These are phyloP conservation scores for Astraeus odoratus DNA, from an alignment of 768 basidiomycete species.

Conservation along the genomic window DNA sequence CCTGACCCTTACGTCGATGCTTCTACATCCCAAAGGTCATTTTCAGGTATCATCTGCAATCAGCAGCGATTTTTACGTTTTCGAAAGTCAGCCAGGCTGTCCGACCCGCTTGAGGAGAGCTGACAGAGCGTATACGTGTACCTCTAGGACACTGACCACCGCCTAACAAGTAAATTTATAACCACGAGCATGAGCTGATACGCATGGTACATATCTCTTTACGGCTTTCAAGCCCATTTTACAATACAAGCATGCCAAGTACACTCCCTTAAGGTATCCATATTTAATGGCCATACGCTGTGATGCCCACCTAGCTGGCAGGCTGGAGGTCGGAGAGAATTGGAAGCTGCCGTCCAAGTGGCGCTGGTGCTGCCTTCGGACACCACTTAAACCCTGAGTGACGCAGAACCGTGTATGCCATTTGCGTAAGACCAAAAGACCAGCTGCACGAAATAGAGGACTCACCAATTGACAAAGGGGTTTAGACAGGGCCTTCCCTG, in stretches of 20 bases:
- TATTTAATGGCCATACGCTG: constrained; percentile 4
- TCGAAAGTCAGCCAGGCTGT: not conserved
- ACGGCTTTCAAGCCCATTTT: constrained; percentile 7
- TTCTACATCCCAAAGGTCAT: not conserved
- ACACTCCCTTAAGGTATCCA: constrained; percentile 3
- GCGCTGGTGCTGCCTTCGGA: too few species aligned
- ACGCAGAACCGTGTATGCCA: constrained; percentile 8
- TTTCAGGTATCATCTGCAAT: not conserved
- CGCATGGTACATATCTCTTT: constrained; percentile 21
- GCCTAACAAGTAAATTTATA: constrained; percentile 10
- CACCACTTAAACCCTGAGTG: too few species aligned
- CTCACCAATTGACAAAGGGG: constrained; percentile 15
- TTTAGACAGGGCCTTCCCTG: constrained; percentile 1
- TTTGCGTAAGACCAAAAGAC: not conserved
- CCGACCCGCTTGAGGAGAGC: too few species aligned
- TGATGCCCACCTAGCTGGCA: constrained; percentile 7
- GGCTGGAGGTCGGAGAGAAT: too few species aligned
- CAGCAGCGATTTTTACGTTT: not conserved
- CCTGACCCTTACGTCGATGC: constrained; percentile 18
- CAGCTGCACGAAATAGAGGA: not conserved
- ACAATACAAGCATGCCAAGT: constrained; percentile 4
- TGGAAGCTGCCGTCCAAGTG: too few species aligned
- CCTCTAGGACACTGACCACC: not conserved
- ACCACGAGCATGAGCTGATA: constrained; percentile 5
- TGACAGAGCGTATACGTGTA: not conserved